Conservation (phyloP, 805 yeast genomes). For the Ogataea minuta region DNA sequence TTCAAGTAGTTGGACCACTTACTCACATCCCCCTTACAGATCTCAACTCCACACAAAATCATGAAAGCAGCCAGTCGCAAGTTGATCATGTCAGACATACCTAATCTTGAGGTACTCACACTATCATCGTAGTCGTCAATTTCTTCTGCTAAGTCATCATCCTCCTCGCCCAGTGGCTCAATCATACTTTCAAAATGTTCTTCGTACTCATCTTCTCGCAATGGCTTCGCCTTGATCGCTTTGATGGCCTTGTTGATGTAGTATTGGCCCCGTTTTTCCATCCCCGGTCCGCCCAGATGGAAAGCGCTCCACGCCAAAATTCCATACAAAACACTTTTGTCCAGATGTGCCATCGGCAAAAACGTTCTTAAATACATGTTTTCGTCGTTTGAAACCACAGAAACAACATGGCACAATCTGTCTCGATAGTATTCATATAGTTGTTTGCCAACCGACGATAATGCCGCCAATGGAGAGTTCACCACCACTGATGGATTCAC, state of each 20-base stretch:
- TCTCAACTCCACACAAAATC: conserved; percentile 75
- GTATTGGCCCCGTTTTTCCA: conserved; percentile 47
- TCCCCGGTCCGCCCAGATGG: conserved; percentile 42
- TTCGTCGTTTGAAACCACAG: conserved; percentile 49
- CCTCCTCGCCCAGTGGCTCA: conserved; percentile 27
- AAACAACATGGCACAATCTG: conserved; percentile 40
- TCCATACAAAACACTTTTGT: conserved; percentile 49
- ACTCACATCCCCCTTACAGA: conserved; percentile 76
- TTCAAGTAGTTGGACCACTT: conserved; percentile 69
- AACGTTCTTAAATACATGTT: conserved; percentile 52
- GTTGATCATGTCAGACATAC: conserved; percentile 34
- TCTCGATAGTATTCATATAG: conserved; percentile 51
- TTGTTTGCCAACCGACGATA: conserved; percentile 36
- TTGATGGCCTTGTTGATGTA: conserved; percentile 48
- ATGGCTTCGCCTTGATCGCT: conserved; percentile 37
- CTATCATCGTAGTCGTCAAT: conserved; percentile 10
- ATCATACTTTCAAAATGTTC: conserved; percentile 23
- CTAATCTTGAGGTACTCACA: conserved; percentile 19
- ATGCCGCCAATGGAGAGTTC: conserved; percentile 27
- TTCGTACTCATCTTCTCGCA: conserved; percentile 22
- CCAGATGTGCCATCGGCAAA: conserved; percentile 53
- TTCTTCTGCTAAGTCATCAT: conserved; percentile 22
- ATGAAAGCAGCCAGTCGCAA: conserved; percentile 61
- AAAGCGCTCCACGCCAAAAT: conserved; percentile 57
- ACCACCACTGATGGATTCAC: conserved; percentile 31